These are phyloP conservation scores for Peronospora farinosa DNA, from an alignment of 352 stramenopile species.

Conservation along the genomic window DNA sequence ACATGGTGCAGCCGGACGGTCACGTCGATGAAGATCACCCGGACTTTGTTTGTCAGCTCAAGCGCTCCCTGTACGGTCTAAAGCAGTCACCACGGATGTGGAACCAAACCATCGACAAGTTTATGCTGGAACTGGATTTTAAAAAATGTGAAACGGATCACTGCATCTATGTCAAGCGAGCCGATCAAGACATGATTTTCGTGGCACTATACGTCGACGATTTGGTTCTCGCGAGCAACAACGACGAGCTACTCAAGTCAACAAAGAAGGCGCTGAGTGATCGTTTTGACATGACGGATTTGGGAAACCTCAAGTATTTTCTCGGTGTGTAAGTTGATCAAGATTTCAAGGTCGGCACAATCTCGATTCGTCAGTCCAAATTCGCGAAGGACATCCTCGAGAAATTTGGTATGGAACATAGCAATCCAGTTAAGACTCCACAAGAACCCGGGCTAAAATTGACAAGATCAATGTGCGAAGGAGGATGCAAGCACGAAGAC, in stretches of 20 bases:
- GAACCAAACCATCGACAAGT: too few relatives aligned
- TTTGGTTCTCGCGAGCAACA: constrained; percentile 10
- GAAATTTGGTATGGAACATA: too few relatives aligned
- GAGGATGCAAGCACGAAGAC: too few relatives aligned
- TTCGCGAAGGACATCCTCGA: too few relatives aligned
- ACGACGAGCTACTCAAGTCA: constrained; percentile 3
- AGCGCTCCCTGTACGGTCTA: constrained; percentile 1
- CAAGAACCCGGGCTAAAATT: too few relatives aligned
- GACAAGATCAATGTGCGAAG: too few relatives aligned
- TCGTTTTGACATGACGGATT: neutral
- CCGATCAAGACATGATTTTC: constrained; percentile 14
- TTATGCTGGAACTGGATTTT: too few relatives aligned
- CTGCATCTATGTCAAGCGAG: constrained; percentile 12
- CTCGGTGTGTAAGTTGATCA: neutral
- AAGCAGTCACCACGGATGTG: constrained; percentile 5
- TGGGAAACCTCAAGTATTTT: neutral
- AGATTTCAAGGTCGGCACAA: too few relatives aligned
- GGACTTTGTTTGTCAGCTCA: neutral
- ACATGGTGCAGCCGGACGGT: too few relatives aligned
- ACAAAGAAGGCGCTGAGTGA: neutral
- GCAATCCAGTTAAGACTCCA: too few relatives aligned
- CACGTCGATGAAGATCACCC: neutral
- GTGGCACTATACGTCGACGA: constrained; percentile 13
- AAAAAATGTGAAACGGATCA: constrained; percentile 4
- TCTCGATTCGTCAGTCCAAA: too few relatives aligned